Evolutionary conservation across 805 yeast genomes (phyloP).

Genomic region (Maudiozyma pseudohumilis): DNA sequence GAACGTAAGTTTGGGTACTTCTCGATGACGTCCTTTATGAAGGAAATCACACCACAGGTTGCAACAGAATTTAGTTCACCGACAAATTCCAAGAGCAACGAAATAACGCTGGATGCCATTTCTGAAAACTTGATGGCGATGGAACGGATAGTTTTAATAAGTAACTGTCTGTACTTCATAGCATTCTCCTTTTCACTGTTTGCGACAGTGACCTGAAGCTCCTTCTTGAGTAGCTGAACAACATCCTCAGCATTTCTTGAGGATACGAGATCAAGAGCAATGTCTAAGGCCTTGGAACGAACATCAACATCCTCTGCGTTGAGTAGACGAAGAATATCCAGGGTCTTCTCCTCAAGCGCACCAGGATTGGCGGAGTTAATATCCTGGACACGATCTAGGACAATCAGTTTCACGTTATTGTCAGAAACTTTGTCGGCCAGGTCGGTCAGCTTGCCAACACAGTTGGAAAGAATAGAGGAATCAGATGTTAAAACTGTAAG

Average conservation of each 20-base stretch:
- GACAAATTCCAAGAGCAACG: constrained; percentile 74
- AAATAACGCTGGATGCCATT: constrained; percentile 86
- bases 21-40: constrained; percentile 90
- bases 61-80: constrained; percentile 76
- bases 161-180: constrained; percentile 76
- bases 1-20: constrained; percentile 73
- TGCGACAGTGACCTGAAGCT: constrained; percentile 62
- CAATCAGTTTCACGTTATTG: constrained; percentile 87
- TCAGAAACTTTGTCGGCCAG: constrained; percentile 90
- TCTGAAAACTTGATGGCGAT: constrained; percentile 83
- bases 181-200: constrained; percentile 65
- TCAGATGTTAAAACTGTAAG: constrained; percentile 51
- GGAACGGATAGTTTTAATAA: constrained; percentile 80
- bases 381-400: constrained; percentile 74
- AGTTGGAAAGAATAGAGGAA: constrained; percentile 58
- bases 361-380: constrained; percentile 72
- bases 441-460: constrained; percentile 80
- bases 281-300: constrained; percentile 75
- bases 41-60: constrained; percentile 82
- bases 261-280: constrained; percentile 70
- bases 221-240: constrained; percentile 83
- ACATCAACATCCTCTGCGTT: constrained; percentile 88
- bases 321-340: constrained; percentile 79
- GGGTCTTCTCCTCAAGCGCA: constrained; percentile 65
- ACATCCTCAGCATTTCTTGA: constrained; percentile 91